phyloP scores from a whole-genome alignment of 2,329 filamentous ascomycete genomes.

The Venturia nashicola region DNA sequence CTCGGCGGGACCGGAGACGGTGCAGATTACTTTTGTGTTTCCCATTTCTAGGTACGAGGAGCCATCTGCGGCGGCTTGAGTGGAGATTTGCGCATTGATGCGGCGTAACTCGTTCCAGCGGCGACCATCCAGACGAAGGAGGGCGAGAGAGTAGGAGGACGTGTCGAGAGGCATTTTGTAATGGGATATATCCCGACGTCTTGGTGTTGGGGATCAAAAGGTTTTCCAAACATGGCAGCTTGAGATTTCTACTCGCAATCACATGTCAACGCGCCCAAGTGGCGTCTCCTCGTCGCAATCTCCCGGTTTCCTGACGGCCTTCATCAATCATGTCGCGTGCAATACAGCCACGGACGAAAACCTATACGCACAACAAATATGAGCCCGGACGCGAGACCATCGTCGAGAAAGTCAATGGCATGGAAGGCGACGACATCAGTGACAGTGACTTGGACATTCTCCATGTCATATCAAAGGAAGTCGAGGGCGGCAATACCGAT shows the following conservation, averaged over 20 bases:
- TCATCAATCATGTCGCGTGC: background rate
- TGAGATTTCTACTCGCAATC: background rate
- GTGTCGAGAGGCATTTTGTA: conserved; percentile 79
- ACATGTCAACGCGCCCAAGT: background rate
- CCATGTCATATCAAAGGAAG: conserved; percentile 19
- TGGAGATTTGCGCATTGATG: conserved; percentile 78
- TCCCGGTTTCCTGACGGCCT: background rate
- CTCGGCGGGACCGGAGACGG: conserved; percentile 76
- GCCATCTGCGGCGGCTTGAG: conserved; percentile 83
- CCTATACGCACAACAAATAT: background rate
- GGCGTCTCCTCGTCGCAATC: background rate
- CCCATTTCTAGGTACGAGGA: conserved; percentile 93
- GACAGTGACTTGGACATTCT: conserved; percentile 34
- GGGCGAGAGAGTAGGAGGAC: conserved; percentile 77
- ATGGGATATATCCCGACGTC: too few relatives aligned
- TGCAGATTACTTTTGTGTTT: conserved; percentile 93
- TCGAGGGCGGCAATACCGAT: background rate
- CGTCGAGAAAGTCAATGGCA: conserved; percentile 7
- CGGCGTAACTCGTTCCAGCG: conserved; percentile 96
- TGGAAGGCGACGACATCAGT: conserved; percentile 18
- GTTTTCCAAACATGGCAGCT: too few relatives aligned
- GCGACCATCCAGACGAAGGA: conserved; percentile 56
- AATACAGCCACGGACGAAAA: background rate
- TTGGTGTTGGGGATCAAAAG: too few relatives aligned
- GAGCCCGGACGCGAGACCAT: conserved; percentile 5